A percentile compares a stretch with the other conserved stretches of the same genome.
Evolutionary conservation across 192 early-diverging fungal species (phyloP).

Genomic region (Coemansia sp.): DNA sequence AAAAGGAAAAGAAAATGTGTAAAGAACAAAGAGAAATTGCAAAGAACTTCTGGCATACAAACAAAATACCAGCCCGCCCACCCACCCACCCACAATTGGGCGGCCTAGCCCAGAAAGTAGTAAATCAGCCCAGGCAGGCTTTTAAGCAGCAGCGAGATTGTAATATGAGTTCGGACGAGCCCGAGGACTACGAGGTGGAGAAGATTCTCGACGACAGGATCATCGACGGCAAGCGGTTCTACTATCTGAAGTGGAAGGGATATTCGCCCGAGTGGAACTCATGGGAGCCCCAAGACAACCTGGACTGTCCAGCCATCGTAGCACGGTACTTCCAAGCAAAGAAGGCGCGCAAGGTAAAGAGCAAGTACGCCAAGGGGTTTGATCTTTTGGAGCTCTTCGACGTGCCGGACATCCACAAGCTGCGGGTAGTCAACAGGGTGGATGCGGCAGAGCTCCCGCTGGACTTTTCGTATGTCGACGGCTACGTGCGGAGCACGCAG

Average conservation of each 20-base stretch:
- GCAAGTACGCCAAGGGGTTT: conserved; percentile 16
- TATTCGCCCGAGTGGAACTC: conserved; percentile 32
- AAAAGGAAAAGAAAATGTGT: background rate
- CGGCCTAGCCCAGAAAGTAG: too few species aligned
- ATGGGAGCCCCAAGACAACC: conserved; percentile 45
- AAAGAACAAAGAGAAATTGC: too few species aligned
- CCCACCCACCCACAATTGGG: too few species aligned
- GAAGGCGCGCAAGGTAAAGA: conserved; percentile 1
- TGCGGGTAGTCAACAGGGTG: conserved; percentile 40
- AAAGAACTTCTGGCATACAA: too few species aligned
- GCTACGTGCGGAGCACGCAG: conserved; percentile 26
- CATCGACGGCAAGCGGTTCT: conserved; percentile 15
- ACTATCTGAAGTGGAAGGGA: conserved; percentile 39
- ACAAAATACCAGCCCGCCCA: too few species aligned
- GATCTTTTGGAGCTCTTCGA: conserved; percentile 10
- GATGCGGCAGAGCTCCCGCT: conserved; percentile 22
- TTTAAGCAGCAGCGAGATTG: background rate
- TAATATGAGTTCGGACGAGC: background rate
- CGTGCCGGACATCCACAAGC: conserved; percentile 23
- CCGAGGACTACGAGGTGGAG: conserved; percentile 28
- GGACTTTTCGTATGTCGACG: conserved; percentile 39
- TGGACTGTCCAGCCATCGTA: conserved; percentile 22
- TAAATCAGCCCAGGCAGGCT: too few species aligned
- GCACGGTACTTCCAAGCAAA: conserved; percentile 14
- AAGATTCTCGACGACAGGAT: conserved; percentile 26